Percentiles rank a stretch among this genome's conserved stretches.
Conservation (phyloP, 352 stramenopile genomes). For the Halophytophthora batemanensis region DNA sequence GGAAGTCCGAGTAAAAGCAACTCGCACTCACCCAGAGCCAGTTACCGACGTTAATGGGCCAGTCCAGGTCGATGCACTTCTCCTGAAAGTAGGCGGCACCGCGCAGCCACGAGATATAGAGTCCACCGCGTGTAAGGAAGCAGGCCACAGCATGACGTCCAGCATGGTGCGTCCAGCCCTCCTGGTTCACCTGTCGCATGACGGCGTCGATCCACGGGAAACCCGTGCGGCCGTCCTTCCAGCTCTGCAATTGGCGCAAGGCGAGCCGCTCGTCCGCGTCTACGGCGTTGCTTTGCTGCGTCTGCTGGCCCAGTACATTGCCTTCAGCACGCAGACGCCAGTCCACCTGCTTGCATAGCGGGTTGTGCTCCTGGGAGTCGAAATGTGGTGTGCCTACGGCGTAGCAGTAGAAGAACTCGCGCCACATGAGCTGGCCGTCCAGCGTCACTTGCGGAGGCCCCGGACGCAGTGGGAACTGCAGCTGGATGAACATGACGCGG, state of each 20-base stretch:
- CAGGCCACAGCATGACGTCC: constrained; percentile 93
- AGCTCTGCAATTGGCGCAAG: constrained; percentile 66
- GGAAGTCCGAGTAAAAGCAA: constrained; percentile 96
- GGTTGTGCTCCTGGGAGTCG: constrained; percentile 89
- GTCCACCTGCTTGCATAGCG: constrained; percentile 77
- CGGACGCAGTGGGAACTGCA: constrained; percentile 84
- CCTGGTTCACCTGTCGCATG: constrained; percentile 90
- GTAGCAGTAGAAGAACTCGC: constrained; percentile 93
- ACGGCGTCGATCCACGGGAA: constrained; percentile 97
- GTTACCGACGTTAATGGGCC: constrained; percentile 96
- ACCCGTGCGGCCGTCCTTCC: constrained; percentile 93
- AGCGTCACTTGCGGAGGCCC: constrained; percentile 85
- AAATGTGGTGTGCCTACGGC: constrained; percentile 69
- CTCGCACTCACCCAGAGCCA: constrained; percentile 96
- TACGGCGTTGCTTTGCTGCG: constrained; percentile 1
- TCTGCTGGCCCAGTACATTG: constrained; percentile 8
- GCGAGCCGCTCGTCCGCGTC: constrained; percentile 43
- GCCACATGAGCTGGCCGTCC: constrained; percentile 94
- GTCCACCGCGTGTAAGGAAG: constrained; percentile 95
- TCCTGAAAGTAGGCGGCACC: constrained; percentile 90
- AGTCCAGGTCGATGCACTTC: constrained; percentile 95
- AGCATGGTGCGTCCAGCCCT: constrained; percentile 86
- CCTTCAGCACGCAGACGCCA: constrained; percentile 44
- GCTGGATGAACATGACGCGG: constrained; percentile 81
- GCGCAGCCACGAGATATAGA: constrained; percentile 93